Percentiles rank a stretch among this genome's conserved stretches.
phyloP scores from a whole-genome alignment of 805 yeast species.

The Schwanniomyces yamadae region DNA sequence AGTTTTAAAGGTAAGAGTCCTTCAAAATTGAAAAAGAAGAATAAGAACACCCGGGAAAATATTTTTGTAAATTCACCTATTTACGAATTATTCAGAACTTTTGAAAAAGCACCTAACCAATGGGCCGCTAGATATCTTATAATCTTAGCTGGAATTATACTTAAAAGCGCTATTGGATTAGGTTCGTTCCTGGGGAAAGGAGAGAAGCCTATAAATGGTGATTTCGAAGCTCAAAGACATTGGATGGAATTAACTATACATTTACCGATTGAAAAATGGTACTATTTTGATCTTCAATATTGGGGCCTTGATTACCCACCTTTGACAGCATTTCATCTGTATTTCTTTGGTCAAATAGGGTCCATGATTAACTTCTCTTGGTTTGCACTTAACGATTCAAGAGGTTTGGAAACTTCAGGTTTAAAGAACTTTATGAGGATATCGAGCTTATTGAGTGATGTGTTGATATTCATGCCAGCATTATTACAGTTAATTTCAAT shows the following conservation, averaged over 20 bases:
- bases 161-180: conserved; percentile 81
- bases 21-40: background rate
- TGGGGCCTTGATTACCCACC: conserved; percentile 99
- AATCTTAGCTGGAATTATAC: conserved; percentile 67
- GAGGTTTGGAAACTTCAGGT: conserved; percentile 69
- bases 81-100: conserved; percentile 74
- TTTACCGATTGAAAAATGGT: conserved; percentile 78
- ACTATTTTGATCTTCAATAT: conserved; percentile 81
- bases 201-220: conserved; percentile 83
- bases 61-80: conserved; percentile 53
- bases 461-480: conserved; percentile 74
- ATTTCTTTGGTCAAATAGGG: conserved; percentile 75
- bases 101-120: conserved; percentile 78
- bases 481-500: conserved; percentile 68
- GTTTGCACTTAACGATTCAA: conserved; percentile 71
- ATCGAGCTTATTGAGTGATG: conserved; percentile 75
- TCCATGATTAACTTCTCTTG: conserved; percentile 59
- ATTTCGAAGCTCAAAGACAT: conserved; percentile 96
- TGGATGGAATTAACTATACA: conserved; percentile 92
- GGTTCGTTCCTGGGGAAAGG: conserved; percentile 81
- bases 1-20: background rate
- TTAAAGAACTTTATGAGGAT: conserved; percentile 84
- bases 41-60: conserved; percentile 4
- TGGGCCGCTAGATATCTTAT: conserved; percentile 86
- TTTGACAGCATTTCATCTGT: conserved; percentile 90